Evolutionary conservation across 805 yeast species (phyloP).

Genomic region (Candida verbasci): DNA sequence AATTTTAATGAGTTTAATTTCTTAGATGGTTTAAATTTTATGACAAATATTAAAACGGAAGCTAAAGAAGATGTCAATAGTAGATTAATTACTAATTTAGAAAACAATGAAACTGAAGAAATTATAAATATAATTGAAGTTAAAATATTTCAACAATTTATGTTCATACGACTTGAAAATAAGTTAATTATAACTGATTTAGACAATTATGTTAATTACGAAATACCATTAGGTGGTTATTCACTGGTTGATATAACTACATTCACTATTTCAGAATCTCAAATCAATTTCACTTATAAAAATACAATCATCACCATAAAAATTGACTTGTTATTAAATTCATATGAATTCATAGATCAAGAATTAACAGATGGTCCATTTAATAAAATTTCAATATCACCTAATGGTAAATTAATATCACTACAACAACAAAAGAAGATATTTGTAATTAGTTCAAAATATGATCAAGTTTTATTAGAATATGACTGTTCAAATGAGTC

Average conservation of each 20-base stretch:
- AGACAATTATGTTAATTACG: conserved; percentile 33
- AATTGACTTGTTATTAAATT: conserved; percentile 18
- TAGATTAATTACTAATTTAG: conserved; percentile 26
- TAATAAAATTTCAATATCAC: conserved; percentile 39
- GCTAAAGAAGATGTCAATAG: conserved; percentile 17
- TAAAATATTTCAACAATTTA: conserved; percentile 37
- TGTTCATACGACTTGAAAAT: conserved; percentile 40
- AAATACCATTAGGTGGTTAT: conserved; percentile 26
- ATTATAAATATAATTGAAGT: conserved; percentile 20
- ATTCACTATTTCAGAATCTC: conserved; percentile 11
- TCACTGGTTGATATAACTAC: conserved; percentile 18
- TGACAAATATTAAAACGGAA: conserved; percentile 11
- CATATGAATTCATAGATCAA: conserved; percentile 31
- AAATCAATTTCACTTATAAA: conserved; percentile 21
- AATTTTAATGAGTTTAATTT: conserved; percentile 52
- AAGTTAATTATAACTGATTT: conserved; percentile 35
- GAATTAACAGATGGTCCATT: conserved; percentile 49
- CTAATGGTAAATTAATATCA: conserved; percentile 55
- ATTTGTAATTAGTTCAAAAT: conserved; percentile 47
- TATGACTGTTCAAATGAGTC: conserved; percentile 40
- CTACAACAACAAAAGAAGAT: conserved; percentile 36
- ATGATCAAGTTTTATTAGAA: conserved; percentile 40
- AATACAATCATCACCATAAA: conserved; percentile 22
- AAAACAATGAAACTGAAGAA: conserved; percentile 26
- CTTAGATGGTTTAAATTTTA: conserved; percentile 14